phyloP scores from a whole-genome alignment of 352 stramenopile species.

The Phytophthora capsici region DNA sequence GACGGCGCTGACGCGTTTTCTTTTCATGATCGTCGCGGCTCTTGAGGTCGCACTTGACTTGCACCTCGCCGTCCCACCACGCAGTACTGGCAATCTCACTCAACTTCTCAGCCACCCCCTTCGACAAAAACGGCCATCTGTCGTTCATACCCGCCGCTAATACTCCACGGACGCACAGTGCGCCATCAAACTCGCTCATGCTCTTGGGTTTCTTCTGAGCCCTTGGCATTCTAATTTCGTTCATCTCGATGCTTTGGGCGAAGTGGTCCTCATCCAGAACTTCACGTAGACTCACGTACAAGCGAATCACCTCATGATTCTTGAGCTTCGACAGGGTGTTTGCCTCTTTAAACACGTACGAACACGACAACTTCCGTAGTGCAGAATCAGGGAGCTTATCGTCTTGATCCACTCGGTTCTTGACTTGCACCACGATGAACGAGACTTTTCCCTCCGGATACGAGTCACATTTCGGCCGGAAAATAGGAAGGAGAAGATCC shows the following conservation, averaged over 20 bases:
- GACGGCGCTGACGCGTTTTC: background rate
- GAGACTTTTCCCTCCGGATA: background rate
- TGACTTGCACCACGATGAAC: slow-evolving; percentile 5
- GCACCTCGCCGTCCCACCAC: background rate
- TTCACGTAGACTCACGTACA: background rate
- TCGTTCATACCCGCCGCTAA: background rate
- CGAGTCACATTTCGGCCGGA: background rate
- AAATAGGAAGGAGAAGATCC: slow-evolving; percentile 1
- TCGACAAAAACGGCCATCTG: background rate
- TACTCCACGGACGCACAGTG: slow-evolving; percentile 2
- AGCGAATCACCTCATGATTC: background rate
- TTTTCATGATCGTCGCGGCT: background rate
- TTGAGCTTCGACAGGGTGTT: background rate
- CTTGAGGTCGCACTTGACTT: slow-evolving; percentile 1
- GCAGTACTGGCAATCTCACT: background rate
- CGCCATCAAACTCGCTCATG: background rate
- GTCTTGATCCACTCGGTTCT: background rate
- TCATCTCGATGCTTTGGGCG: background rate
- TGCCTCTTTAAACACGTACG: too few relatives aligned
- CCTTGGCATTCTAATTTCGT: background rate
- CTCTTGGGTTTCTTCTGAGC: background rate
- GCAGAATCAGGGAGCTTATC: background rate
- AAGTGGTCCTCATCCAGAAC: background rate
- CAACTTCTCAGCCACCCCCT: background rate
- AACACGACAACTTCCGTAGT: background rate